Conservation (phyloP, 108 stramenopile genomes). For the Schizochytrium sp. region DNA sequence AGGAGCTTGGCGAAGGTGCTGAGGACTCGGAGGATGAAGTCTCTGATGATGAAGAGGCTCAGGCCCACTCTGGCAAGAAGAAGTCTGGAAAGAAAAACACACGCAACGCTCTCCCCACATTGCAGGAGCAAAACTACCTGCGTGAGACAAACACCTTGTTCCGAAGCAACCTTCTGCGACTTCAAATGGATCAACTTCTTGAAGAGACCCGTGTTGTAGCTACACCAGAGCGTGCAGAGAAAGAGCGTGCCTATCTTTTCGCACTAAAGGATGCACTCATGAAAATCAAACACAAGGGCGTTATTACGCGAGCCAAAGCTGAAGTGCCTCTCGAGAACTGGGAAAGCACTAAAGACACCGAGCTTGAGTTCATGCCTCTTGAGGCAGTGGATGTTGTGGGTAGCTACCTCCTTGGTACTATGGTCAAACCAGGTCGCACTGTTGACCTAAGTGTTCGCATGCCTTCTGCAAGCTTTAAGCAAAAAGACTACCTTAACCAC, state of each 20-base stretch:
- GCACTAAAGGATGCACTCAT: slow-evolving; percentile 33
- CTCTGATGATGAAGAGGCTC: background rate
- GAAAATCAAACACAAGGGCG: slow-evolving; percentile 6
- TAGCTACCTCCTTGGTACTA: slow-evolving; percentile 34
- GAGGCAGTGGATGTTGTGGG: slow-evolving; percentile 41
- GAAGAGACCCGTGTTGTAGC: background rate
- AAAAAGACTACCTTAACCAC: slow-evolving; percentile 52
- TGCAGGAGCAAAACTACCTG: slow-evolving; percentile 35
- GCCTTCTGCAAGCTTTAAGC: slow-evolving; percentile 29
- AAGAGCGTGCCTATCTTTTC: slow-evolving; percentile 8
- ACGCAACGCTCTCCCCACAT: background rate
- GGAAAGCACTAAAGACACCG: background rate
- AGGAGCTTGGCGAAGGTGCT: slow-evolving; percentile 1
- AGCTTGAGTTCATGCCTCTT: background rate
- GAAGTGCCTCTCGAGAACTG: background rate
- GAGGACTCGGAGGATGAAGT: slow-evolving; percentile 3
- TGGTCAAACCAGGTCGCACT: slow-evolving; percentile 7
- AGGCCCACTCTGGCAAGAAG: background rate
- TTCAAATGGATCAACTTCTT: slow-evolving; percentile 23
- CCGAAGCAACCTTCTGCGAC: slow-evolving; percentile 15
- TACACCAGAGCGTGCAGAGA: slow-evolving; percentile 17
- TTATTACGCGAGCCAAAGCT: background rate
- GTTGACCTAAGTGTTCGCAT: slow-evolving; percentile 21
- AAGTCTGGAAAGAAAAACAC: background rate
- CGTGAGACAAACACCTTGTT: slow-evolving; percentile 36